phyloP scores from a whole-genome alignment of 2,329 filamentous ascomycete species.

The Septoria linicola region DNA sequence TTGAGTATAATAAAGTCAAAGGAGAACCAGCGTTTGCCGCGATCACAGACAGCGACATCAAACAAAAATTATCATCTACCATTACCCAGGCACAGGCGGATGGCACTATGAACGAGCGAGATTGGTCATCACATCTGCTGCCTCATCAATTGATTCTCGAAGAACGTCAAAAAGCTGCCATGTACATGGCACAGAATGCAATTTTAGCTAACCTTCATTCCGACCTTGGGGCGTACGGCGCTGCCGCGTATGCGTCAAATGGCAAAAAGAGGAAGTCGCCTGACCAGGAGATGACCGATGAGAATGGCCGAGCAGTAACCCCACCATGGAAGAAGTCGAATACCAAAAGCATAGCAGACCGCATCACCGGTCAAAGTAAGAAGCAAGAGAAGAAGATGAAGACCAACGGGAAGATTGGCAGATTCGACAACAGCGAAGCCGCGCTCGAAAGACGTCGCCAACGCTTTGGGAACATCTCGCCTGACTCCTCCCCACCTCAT shows the following conservation, averaged over 20 bases:
- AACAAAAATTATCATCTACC: constrained; percentile 77
- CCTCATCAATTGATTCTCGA: constrained; percentile 79
- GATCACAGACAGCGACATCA: constrained; percentile 64
- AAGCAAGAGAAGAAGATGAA: constrained; percentile 46
- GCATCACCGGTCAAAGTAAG: constrained; percentile 64
- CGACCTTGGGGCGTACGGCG: constrained; percentile 20
- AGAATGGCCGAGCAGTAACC: constrained; percentile 50
- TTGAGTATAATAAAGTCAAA: constrained; percentile 58
- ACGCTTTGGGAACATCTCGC: constrained; percentile 63
- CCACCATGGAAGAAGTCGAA: constrained; percentile 73
- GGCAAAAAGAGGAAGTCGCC: constrained; percentile 82
- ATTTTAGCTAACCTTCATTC: constrained; percentile 32
- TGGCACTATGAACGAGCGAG: constrained; percentile 67
- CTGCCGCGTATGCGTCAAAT: constrained; percentile 14
- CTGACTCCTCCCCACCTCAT: constrained; percentile 53
- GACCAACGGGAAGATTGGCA: constrained; percentile 40
- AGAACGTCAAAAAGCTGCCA: constrained; percentile 58
- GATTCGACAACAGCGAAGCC: constrained; percentile 61
- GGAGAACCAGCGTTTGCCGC: constrained; percentile 38
- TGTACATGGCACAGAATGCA: constrained; percentile 30
- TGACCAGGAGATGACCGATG: constrained; percentile 57
- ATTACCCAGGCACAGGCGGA: constrained; percentile 77
- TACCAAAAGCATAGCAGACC: constrained; percentile 67
- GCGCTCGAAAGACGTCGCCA: constrained; percentile 84
- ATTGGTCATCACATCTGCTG: constrained; percentile 81